These are phyloP conservation scores for Glonium stellatum DNA, from an alignment of 495 filamentous ascomycete species.

Conservation along the genomic window DNA sequence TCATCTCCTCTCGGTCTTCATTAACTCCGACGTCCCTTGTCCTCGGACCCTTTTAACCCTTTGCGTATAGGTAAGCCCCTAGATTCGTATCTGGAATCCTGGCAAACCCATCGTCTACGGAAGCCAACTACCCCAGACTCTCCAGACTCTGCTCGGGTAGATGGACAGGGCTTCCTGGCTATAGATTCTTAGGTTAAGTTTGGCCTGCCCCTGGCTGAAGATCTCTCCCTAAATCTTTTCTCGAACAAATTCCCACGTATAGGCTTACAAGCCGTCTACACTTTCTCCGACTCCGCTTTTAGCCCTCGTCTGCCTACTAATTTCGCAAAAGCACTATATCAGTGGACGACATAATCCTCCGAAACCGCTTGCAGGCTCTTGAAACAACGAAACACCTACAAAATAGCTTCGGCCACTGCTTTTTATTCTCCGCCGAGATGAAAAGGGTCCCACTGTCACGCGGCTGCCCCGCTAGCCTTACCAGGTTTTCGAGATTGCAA, in stretches of 20 bases:
- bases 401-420: background rate
- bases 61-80: no score
- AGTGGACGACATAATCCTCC: background rate
- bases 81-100: background rate
- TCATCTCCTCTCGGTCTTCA: no score
- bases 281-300: background rate
- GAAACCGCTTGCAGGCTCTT: background rate
- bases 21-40: no score
- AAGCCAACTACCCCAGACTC: background rate
- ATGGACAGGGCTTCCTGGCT: background rate
- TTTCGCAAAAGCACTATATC: background rate
- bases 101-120: background rate
- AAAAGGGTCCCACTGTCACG: background rate
- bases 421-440: background rate
- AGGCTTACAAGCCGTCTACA: background rate
- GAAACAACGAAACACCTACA: background rate
- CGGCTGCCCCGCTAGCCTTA: no score
- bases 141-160: background rate
- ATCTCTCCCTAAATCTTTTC: background rate
- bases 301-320: background rate
- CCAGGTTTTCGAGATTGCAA: no score
- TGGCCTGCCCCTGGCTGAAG: background rate
- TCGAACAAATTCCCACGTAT: slow-evolving; percentile 4
- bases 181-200: background rate
- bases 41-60: no score